Conservation (phyloP, 1,139 yeast species). For the Debaryomycetaceae sp. region DNA sequence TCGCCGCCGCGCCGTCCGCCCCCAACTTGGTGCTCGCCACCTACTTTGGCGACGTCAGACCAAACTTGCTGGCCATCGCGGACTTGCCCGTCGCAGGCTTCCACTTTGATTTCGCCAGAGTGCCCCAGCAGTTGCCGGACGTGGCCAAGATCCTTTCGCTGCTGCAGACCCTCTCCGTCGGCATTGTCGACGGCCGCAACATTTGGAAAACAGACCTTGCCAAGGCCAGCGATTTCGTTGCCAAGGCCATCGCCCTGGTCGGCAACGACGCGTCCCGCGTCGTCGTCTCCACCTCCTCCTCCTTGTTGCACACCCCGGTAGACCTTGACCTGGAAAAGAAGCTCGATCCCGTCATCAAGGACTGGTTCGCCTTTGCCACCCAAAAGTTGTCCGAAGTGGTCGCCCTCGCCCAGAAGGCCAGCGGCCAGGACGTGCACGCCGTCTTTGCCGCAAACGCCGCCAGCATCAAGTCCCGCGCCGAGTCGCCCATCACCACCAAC, state of each 20-base stretch:
- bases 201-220: conserved; percentile 96
- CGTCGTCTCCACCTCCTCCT: conserved; percentile 89
- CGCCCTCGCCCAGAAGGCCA: conserved; percentile 75
- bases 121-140: conserved; percentile 89
- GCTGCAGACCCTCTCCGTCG: conserved; percentile 76
- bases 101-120: conserved; percentile 96
- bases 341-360: conserved; percentile 82
- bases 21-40: conserved; percentile 81
- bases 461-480: conserved; percentile 76
- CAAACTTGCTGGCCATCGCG: conserved; percentile 84
- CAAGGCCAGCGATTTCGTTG: conserved; percentile 71
- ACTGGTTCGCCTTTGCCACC: conserved; percentile 97
- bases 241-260: conserved; percentile 71
- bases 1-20: conserved; percentile 45
- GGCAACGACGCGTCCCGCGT: conserved; percentile 71
- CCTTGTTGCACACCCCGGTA: conserved; percentile 96
- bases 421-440: conserved; percentile 60
- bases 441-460: conserved; percentile 78
- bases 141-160: conserved; percentile 58
- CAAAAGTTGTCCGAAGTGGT: conserved; percentile 93
- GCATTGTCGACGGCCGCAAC: conserved; percentile 98
- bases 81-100: conserved; percentile 87
- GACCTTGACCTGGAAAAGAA: conserved; percentile 87
- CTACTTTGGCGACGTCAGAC: conserved; percentile 97
- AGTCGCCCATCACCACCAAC: conserved; percentile 84